Evolutionary conservation across 805 yeast species (phyloP), one percentile per base, ranked within the genome.

Genomic region (baker's yeast (Saccharomyces cerevisiae)): DNA sequence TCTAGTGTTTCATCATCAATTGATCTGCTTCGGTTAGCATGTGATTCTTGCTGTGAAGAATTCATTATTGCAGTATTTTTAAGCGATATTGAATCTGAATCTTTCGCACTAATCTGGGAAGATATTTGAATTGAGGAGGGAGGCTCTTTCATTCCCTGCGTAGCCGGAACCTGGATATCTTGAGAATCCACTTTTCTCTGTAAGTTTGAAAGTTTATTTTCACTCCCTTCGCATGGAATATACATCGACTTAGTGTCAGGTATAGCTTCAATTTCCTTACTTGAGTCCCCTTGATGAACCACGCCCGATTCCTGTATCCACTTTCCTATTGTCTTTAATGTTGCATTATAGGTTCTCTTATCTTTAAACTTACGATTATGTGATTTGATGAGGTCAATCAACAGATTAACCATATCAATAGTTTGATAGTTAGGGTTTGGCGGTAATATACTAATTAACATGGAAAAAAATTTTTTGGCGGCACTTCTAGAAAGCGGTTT

Each of bases 141-240:
- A 17, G 5, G n/a, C 13, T 11, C 28, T 4, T 21, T 13, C n/a
- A 46, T 28, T 5, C n/a, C 22, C 55, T 57, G 59, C 2, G 59
- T 57, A 6, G 53, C 56, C n/a, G 53, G 52, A 9, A 57, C 55
- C 49, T 57, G 58, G 22, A 57, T 41, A 14, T 57, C 59, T 11
- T 41, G 54, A 41, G 5, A n/a, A 50, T 43, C 29, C 30, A 10
- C 14, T 27, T 3, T 31, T 22, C 26, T 32, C 9, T 14, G 48
- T 17, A 31, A 47, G 21, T 41, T 29, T 43, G 28, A 29, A 48
- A 27, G 29, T n/a, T 14, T 43, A 22, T 36, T 36, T 17, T 36
- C 43, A 11, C 4, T n/a, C 21, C n/a, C 22, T 28, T n/a, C 41
- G 6, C 28, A 13, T 28, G 50, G 41, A 2, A 21, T 14, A 17